Evolutionary conservation across 2,329 filamentous ascomycete species (phyloP), one percentile per base, ranked within the genome.

Genomic region (Diaporthe velutina): DNA sequence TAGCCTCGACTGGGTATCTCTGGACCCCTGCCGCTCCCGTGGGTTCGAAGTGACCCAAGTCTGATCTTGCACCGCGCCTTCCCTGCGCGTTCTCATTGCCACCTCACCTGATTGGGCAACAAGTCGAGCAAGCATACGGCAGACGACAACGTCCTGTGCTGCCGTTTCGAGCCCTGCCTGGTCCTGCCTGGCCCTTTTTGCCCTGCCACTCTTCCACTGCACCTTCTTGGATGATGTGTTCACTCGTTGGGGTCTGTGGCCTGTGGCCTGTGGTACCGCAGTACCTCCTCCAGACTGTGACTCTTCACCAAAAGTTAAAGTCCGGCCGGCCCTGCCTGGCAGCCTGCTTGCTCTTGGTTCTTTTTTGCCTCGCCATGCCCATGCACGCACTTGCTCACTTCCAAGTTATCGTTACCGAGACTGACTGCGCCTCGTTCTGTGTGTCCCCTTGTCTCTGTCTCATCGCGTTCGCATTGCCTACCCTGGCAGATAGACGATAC

Each of bases 11-110:
- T 28, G 42, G 73, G 57, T 28, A 25, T 57, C 50, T 55, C 70
- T 38, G 38, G 33, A 52, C 54, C 61, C 61, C 61, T 73, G 61
- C 71, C 28, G 8, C 35, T 42, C 52, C 60, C 40, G 57, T 52
- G 54, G 57, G 57, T 35, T 40, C 57, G 66, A 45, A 52, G 61
- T 66, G 70, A 71, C 70, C 45, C 25, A 68, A 33, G 70, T 72
- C 70, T 75, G 74, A 52, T 64, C 64, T 67, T 60, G 61, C 70
- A 73, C 74, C 68, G 61, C 54, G 70, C 45, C 70, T 55, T 75
- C 73, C 73, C 73, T 75, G 74, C 74, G 66, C 60, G 55, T 64
- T 30, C 64, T 55, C 58, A 50, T 75, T 58, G 74, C 70, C 70
- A 73, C 74, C 38, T 28, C 17, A 3, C 22, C 45, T 75, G 74